Conservation (phyloP, 768 basidiomycete species). For the Steccherinum ochraceum region DNA sequence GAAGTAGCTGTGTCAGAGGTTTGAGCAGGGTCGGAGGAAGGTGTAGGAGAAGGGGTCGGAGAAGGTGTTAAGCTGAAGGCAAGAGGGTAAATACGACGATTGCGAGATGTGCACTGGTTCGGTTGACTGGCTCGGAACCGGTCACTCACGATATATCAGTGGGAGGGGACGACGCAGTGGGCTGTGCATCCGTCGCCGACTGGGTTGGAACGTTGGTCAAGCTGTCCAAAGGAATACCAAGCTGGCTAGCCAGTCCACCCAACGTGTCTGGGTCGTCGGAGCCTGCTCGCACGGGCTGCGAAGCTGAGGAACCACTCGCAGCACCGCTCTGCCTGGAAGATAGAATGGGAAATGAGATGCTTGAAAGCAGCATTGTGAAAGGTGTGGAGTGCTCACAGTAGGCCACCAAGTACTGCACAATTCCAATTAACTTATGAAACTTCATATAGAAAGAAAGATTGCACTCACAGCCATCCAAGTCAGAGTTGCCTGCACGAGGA, state of each 20-base stretch:
- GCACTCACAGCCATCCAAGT: not conserved
- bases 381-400: not conserved
- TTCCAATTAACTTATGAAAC: too few species aligned
- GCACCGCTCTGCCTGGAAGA: too few species aligned
- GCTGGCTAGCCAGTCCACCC: not conserved
- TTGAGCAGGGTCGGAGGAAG: not conserved
- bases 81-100: too few species aligned
- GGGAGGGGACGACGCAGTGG: not conserved
- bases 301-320: too few species aligned
- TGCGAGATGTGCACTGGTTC: too few species aligned
- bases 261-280: not conserved
- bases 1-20: slow-evolving; percentile 1
- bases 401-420: not conserved
- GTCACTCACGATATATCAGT: not conserved
- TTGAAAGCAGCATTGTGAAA: too few species aligned
- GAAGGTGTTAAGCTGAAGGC: not conserved
- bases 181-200: too few species aligned
- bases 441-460: not conserved
- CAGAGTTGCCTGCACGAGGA: not conserved
- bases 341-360: too few species aligned
- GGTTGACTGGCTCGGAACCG: too few species aligned
- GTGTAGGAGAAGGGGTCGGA: not conserved
- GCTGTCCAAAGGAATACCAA: not conserved
- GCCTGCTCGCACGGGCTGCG: too few species aligned
- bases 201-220: not conserved